Base-by-base conservation (phyloP, 2,329 filamentous ascomycete species). In the Ophiostoma sp. region DNA sequence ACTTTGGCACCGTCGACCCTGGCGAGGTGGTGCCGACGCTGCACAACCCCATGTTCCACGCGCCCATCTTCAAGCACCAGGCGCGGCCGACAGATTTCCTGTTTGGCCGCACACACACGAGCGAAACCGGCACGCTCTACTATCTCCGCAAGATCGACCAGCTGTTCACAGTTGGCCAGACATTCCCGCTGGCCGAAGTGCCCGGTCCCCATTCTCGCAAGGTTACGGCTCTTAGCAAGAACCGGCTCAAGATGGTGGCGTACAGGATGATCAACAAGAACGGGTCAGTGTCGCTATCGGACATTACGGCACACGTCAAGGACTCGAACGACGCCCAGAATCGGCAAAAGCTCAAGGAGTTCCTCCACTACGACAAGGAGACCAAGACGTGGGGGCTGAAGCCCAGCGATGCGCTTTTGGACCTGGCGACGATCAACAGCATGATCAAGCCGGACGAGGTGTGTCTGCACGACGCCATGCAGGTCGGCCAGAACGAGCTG, bases 401-500 rank as follows among this genome's bases (percentile, higher is more conserved):
- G 68, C 83, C 87, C 10, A 87, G 87, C 31, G 91, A 97, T 74
- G 83, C 86, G 0, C 83, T 95, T 31, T 92, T 94, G 15, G 93
- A 96, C 72, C 91, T 94, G 76, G 86, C 90, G 33, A 87, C 87
- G 1, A 90, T 98, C 72, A 90, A 94, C 57, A 85, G 88, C 33
- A 93, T 96, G 89, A 93, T 99, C 74, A 94, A 94, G 74, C 94
- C 95, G 0, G 95, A 99, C 79, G 94, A 98, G 76, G 92, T 98
- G 1, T 98, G 93, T 79, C 81, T 97, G 64, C 88, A 98, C 39
- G 94, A 99, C 77, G 92, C 94, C 0, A 99, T 98, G 94, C 93
- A 98, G 78, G 90, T 97, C 54, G 95, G 95, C 64, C 89, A 93
- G 73, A 93, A 96, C 77, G 91, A 96, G 78, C 87, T 99, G 39